Evolutionary conservation across 176 grass and related monocot species (phyloP).

Genomic region (Paspalum notatum): DNA sequence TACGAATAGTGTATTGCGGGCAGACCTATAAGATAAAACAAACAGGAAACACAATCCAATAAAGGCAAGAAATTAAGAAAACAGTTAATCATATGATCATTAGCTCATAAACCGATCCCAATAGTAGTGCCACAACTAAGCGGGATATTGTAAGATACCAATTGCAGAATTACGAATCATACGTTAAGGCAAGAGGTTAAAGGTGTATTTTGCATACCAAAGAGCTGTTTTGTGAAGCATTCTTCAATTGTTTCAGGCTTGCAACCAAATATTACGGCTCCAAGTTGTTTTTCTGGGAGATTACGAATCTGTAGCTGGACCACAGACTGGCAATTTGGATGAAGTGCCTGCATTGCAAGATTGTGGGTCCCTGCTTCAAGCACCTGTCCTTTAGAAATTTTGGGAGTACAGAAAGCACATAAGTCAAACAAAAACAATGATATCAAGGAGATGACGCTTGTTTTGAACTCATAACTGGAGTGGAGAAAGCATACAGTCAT

Average conservation of each 20-base stretch:
- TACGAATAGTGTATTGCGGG: slow-evolving; percentile 78
- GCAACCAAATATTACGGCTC: slow-evolving; percentile 90
- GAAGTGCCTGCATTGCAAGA: slow-evolving; percentile 40
- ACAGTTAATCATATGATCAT: not conserved
- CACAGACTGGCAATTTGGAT: not conserved
- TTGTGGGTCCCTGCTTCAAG: slow-evolving; percentile 37
- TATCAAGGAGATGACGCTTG: not conserved
- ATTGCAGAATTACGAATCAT: not conserved
- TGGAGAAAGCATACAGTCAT: not conserved
- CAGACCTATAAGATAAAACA: slow-evolving; percentile 62
- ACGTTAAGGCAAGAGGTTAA: slow-evolving; percentile 23
- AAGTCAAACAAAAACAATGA: slow-evolving; percentile 34
- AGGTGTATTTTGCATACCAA: slow-evolving; percentile 60
- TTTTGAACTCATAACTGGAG: not conserved
- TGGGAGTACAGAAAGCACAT: not conserved
- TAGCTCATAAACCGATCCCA: slow-evolving; percentile 22
- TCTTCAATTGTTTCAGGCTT: slow-evolving; percentile 79
- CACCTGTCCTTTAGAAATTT: slow-evolving; percentile 45
- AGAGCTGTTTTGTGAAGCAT: slow-evolving; percentile 85
- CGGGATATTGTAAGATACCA: not conserved
- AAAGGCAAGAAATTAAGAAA: slow-evolving; percentile 26
- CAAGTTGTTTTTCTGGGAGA: slow-evolving; percentile 63
- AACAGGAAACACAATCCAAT: slow-evolving; percentile 6
- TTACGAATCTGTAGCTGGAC: slow-evolving; percentile 37
- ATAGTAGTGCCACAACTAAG: not conserved